Base-by-base conservation (phyloP, 139 green algal genomes). In the Eudorina sp. region DNA sequence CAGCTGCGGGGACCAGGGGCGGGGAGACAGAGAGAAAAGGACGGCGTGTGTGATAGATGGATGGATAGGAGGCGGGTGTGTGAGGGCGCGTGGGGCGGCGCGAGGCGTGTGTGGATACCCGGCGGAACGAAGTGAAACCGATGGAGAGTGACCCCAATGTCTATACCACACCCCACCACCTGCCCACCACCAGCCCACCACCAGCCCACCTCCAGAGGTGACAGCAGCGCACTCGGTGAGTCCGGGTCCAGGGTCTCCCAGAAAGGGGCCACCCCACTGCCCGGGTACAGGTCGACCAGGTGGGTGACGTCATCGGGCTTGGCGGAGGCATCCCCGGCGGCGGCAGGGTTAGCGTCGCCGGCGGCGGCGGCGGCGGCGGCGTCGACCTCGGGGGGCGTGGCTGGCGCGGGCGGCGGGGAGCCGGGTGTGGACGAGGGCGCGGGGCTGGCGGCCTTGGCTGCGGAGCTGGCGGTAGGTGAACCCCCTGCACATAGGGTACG, bases 241-340 rank as follows among this genome's bases (percentile, higher is more conserved):
- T 89, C 76, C 1, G 53, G n/a, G 36, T 92, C 89, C 4, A 94
- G 89, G 23, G 78, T 55, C 88, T 96, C 95, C 79, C 90, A 95
- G 84, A 94, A 94, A 0, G 93, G 80, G 16, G 79, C 86, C 19
- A 95, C 93, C 13, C 76, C 83, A n/a, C 46, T 84, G 25, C 88
- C 90, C 16, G 92, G 90, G 48, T 91, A 60, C 55, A 77, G 38
- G 83, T 94, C 92, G 23, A 92, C 77, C 4, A 90, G 70, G 6
- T 72, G 75, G 7, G 92, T 94, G 38, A 94, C 84, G 38, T 91
- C 86, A 14, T 94, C 92, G 0, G 38, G 60, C 62, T 83, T 80
- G 60, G 2, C n/a, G 45, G 16, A 5, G 46, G 48, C 14, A 31
- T n/a, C 8, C 48, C 29, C 25, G 41, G 64, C n/a, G 45, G 31